A percentile compares a stretch with the other conserved stretches of the same genome.
Conservation (phyloP, 306 rosid species). For the Corylus americana region DNA sequence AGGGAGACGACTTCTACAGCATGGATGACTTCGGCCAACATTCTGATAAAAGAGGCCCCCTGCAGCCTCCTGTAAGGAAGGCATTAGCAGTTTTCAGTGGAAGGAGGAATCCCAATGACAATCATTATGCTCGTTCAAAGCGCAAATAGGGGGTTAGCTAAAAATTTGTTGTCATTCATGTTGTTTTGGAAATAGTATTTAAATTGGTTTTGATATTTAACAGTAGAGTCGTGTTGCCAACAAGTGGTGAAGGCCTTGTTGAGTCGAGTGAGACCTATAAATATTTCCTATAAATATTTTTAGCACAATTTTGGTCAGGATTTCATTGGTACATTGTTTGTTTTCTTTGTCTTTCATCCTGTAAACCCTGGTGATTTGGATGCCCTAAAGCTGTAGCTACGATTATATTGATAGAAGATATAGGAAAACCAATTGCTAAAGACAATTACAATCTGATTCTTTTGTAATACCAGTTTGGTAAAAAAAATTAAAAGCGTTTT, state of each 20-base stretch:
- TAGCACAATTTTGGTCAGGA: background rate
- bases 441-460: too few relatives aligned
- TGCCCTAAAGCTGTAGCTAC: too few relatives aligned
- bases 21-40: constrained; percentile 65
- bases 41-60: constrained; percentile 63
- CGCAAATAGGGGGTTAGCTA: constrained; percentile 29
- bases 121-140: constrained; percentile 72
- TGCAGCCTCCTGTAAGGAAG: constrained; percentile 88
- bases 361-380: too few relatives aligned
- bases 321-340: background rate
- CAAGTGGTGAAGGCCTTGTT: background rate
- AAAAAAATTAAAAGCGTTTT: too few relatives aligned
- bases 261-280: background rate
- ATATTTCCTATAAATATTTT: background rate
- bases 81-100: constrained; percentile 74
- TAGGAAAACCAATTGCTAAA: too few relatives aligned
- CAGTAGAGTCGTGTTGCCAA: background rate
- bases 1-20: constrained; percentile 68
- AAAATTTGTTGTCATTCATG: background rate
- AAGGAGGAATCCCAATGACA: constrained; percentile 91
- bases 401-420: too few relatives aligned
- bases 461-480: too few relatives aligned
- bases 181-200: background rate
- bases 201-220: background rate
- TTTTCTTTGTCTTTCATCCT: background rate